Conservation (phyloP, 345 rosid species). For the Aquilaria malaccensis region DNA sequence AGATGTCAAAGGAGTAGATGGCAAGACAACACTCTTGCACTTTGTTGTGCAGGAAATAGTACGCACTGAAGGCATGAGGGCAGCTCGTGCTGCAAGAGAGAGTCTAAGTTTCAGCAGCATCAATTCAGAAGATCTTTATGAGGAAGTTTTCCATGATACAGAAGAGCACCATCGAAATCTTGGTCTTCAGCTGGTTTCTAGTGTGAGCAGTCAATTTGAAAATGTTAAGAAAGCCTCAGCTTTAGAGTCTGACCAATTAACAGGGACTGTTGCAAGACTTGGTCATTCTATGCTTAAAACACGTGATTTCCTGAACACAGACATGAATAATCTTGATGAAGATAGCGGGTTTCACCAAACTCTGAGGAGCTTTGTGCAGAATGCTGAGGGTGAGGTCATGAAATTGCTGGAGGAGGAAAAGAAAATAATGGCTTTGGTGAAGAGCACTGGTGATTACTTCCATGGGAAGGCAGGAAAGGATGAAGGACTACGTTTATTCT, state of each 20-base stretch:
- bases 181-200: constrained; percentile 50
- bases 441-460: constrained; percentile 56
- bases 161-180: constrained; percentile 38
- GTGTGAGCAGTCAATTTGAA: constrained; percentile 39
- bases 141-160: constrained; percentile 27
- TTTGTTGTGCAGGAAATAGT: constrained; percentile 43
- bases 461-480: constrained; percentile 60
- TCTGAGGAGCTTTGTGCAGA: constrained; percentile 46
- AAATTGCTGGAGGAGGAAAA: constrained; percentile 44
- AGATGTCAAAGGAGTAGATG: constrained; percentile 59
- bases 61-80: background rate
- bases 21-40: constrained; percentile 62
- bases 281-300: constrained; percentile 26
- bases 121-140: constrained; percentile 35
- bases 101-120: constrained; percentile 23
- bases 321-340: constrained; percentile 35
- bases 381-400: constrained; percentile 38
- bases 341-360: constrained; percentile 39
- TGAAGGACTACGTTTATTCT: constrained; percentile 50
- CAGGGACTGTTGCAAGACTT: constrained; percentile 36
- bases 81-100: constrained; percentile 25
- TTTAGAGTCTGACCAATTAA: constrained; percentile 43
- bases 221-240: constrained; percentile 49
- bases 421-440: constrained; percentile 50
- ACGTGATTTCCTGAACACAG: constrained; percentile 33